These are phyloP conservation scores for Pseudogymnoascus sp. DNA, from an alignment of 2,329 filamentous ascomycete species.

Conservation along the genomic window DNA sequence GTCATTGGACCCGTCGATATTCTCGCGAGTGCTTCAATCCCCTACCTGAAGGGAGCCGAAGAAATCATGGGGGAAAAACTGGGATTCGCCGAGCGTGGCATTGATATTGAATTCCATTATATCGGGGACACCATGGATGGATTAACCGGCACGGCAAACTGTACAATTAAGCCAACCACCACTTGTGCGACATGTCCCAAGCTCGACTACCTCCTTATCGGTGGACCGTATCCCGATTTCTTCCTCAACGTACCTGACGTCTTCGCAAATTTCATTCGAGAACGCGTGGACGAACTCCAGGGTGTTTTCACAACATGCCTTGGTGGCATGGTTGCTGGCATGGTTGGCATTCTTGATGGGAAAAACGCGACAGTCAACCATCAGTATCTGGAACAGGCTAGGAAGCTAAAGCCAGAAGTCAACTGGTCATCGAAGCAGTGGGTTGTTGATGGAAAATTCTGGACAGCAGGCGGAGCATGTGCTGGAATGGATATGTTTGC, in stretches of 20 bases:
- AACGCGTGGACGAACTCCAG: constrained; percentile 40
- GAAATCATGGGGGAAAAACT: not conserved
- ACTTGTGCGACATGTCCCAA: constrained; percentile 32
- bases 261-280: constrained; percentile 35
- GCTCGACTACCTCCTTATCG: constrained; percentile 33
- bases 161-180: constrained; percentile 25
- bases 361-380: constrained; percentile 38
- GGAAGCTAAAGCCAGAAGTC: constrained; percentile 32
- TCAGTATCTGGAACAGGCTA: constrained; percentile 25
- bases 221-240: constrained; percentile 25
- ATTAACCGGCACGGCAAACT: constrained; percentile 19
- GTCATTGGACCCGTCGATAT: constrained; percentile 23
- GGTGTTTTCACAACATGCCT: constrained; percentile 38
- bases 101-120: constrained; percentile 31
- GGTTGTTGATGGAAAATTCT: constrained; percentile 39
- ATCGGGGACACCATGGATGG: constrained; percentile 29
- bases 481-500: constrained; percentile 45
- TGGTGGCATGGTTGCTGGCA: constrained; percentile 28
- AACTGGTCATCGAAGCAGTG: constrained; percentile 40
- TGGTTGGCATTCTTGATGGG: constrained; percentile 36
- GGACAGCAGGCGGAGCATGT: constrained; percentile 39
- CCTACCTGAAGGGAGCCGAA: not conserved
- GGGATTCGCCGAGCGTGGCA: constrained; percentile 17
- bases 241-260: constrained; percentile 27
- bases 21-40: constrained; percentile 12